Evolutionary conservation across 495 filamentous ascomycete species (phyloP).

Genomic region (Talaromyces liani): DNA sequence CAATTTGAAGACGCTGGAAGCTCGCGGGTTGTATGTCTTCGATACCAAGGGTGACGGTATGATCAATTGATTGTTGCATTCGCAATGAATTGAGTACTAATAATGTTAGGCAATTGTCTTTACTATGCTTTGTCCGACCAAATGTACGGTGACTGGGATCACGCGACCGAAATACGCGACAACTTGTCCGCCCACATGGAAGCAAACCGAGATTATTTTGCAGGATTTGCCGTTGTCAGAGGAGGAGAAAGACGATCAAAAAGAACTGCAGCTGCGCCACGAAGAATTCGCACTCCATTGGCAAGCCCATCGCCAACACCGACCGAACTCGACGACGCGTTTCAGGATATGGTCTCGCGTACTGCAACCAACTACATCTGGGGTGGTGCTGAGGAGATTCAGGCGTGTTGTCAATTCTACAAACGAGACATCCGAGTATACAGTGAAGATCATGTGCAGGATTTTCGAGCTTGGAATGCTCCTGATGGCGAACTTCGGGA

Average conservation of each 20-base stretch:
- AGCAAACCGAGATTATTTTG: constrained; percentile 53
- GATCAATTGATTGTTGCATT: neutral
- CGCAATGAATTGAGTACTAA: neutral
- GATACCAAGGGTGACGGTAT: constrained; percentile 30
- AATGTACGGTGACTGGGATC: constrained; percentile 55
- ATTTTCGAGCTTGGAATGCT: constrained; percentile 41
- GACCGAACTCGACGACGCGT: constrained; percentile 54
- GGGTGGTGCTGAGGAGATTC: constrained; percentile 66
- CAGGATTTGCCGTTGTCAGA: constrained; percentile 55
- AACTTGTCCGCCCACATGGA: constrained; percentile 57
- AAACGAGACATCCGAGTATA: constrained; percentile 59
- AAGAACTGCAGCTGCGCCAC: constrained; percentile 35
- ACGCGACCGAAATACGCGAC: constrained; percentile 52
- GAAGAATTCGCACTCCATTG: constrained; percentile 44
- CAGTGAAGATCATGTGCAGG: constrained; percentile 38
- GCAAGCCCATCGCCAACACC: constrained; percentile 36
- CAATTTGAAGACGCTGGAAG: constrained; percentile 31
- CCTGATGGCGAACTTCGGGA: constrained; percentile 31
- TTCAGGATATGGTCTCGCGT: constrained; percentile 50
- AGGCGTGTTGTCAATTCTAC: constrained; percentile 58
- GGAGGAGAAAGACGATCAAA: constrained; percentile 52
- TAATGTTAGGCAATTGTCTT: constrained; percentile 57
- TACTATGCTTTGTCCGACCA: constrained; percentile 75
- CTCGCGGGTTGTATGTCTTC: constrained; percentile 33
- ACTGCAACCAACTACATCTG: constrained; percentile 59